A percentile compares a stretch with the other conserved stretches of the same genome.
Conservation (phyloP, 768 basidiomycete genomes). For the Amanita muscaria region DNA sequence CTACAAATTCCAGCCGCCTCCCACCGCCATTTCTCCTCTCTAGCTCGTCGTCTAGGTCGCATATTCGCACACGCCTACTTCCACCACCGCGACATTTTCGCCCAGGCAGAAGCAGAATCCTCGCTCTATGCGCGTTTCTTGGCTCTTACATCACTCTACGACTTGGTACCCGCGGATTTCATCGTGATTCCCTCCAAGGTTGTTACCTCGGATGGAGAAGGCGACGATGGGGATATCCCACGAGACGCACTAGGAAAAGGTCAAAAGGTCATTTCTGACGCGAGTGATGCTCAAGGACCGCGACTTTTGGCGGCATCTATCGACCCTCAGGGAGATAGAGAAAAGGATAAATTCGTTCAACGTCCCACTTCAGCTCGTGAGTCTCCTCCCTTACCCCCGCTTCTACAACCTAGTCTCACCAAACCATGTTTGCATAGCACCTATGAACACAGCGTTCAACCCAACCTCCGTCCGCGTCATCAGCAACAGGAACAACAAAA, state of each 20-base stretch:
- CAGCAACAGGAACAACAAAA: background rate
- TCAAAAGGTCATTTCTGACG: background rate
- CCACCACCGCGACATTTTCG: constrained; percentile 87
- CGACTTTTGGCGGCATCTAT: constrained; percentile 32
- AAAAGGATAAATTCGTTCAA: constrained; percentile 3
- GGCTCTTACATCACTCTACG: constrained; percentile 69
- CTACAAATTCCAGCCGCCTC: constrained; percentile 76
- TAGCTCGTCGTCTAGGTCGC: constrained; percentile 84
- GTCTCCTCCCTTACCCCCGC: background rate
- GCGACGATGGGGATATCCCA: constrained; percentile 15
- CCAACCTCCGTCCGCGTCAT: constrained; percentile 1
- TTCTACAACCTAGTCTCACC: background rate
- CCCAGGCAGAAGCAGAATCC: constrained; percentile 85
- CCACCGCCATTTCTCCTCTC: constrained; percentile 80
- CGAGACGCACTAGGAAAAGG: constrained; percentile 10
- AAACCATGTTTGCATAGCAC: background rate
- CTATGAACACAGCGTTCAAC: background rate
- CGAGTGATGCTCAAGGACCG: constrained; percentile 25
- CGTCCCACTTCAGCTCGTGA: background rate
- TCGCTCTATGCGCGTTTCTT: constrained; percentile 87
- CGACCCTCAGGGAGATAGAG: constrained; percentile 18
- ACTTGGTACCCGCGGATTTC: constrained; percentile 76
- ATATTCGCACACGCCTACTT: constrained; percentile 97
- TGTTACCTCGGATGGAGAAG: background rate
- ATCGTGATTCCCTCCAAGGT: constrained; percentile 58